A percentile compares a stretch with the other conserved stretches of the same genome.
phyloP scores from a whole-genome alignment of 495 filamentous ascomycete species.

The Glutinoglossum americanum region DNA sequence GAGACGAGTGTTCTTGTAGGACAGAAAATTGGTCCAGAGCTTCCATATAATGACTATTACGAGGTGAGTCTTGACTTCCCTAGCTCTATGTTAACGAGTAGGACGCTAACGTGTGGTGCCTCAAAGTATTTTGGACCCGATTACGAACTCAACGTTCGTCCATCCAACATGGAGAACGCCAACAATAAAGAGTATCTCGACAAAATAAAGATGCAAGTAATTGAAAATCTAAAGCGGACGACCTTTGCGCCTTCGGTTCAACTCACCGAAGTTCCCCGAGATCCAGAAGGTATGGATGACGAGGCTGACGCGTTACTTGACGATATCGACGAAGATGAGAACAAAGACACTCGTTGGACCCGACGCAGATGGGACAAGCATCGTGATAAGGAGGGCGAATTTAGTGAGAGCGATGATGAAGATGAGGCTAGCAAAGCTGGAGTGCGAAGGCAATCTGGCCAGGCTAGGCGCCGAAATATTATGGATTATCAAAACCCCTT shows the following conservation, averaged over 20 bases:
- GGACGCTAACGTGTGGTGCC: not conserved
- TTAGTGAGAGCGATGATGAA: conserved; percentile 77
- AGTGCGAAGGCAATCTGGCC: conserved; percentile 37
- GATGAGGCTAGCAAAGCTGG: conserved; percentile 58
- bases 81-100: not conserved
- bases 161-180: conserved; percentile 98
- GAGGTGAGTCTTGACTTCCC: conserved; percentile 36
- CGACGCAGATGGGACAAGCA: conserved; percentile 67
- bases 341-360: conserved; percentile 65
- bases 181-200: conserved; percentile 87
- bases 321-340: conserved; percentile 76
- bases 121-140: conserved; percentile 84
- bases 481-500: conserved; percentile 5
- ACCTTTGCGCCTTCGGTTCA: conserved; percentile 81
- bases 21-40: conserved; percentile 48
- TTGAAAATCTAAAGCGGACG: conserved; percentile 82
- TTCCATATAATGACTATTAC: conserved; percentile 98
- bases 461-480: conserved; percentile 28
- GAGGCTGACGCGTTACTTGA: conserved; percentile 78
- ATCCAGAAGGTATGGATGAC: conserved; percentile 48
- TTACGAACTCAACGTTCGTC: conserved; percentile 81
- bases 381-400: conserved; percentile 49
- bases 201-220: conserved; percentile 80
- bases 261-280: conserved; percentile 81
- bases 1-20: conserved; percentile 85